These are phyloP conservation scores for Debaryomycetaceae sp. DNA, from an alignment of 1,139 yeast genomes.

Conservation along the genomic window DNA sequence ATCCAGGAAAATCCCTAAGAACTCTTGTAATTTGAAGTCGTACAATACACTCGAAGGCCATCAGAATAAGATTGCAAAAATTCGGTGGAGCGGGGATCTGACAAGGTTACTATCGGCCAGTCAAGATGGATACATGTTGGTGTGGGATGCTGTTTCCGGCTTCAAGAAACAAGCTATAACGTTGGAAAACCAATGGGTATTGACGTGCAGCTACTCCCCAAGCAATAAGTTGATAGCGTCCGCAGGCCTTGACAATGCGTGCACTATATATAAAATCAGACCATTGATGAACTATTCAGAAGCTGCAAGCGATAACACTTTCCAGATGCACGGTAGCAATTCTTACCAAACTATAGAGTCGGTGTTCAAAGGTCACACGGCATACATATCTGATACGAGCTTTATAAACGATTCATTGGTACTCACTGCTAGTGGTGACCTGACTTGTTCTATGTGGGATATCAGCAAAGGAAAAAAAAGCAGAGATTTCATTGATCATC, in stretches of 20 bases:
- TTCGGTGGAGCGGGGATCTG: conserved; percentile 68
- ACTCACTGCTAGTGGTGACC: conserved; percentile 78
- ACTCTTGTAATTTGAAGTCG: conserved; percentile 30
- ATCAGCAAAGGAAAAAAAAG: conserved; percentile 53
- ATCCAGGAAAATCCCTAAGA: conserved; percentile 26
- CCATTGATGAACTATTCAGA: conserved; percentile 6
- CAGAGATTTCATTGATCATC: conserved; percentile 65
- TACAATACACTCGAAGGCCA: conserved; percentile 63
- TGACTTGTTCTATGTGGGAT: conserved; percentile 83
- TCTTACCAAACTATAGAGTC: conserved; percentile 47
- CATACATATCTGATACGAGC: conserved; percentile 74
- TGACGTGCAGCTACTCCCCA: conserved; percentile 72
- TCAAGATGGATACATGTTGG: conserved; percentile 80
- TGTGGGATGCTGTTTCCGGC: conserved; percentile 82
- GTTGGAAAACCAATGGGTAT: conserved; percentile 73
- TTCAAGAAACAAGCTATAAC: conserved; percentile 68
- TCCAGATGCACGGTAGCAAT: conserved; percentile 13
- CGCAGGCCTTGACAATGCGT: conserved; percentile 79
- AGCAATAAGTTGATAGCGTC: conserved; percentile 64
- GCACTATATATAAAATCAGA: conserved; percentile 62
- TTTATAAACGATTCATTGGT: conserved; percentile 54
- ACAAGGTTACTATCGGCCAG: conserved; percentile 64
- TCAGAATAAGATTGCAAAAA: conserved; percentile 64
- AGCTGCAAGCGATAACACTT: conserved; percentile 2
- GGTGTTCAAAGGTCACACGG: conserved; percentile 73